phyloP scores from a whole-genome alignment of 768 basidiomycete species.

The Lactifluus echinatus region DNA sequence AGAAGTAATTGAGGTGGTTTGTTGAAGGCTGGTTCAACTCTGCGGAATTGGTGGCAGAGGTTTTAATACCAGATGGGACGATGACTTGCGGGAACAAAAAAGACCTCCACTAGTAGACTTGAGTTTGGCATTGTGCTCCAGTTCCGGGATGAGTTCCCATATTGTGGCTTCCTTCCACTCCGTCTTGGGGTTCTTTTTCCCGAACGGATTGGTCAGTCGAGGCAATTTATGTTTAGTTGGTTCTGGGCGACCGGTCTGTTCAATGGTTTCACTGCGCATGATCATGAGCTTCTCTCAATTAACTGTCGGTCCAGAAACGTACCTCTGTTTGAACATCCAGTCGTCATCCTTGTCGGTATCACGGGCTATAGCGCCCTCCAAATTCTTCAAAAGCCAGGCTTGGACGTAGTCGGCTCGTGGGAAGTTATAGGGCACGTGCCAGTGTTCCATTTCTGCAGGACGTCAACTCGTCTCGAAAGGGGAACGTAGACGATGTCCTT shows the following conservation, averaged over 20 bases:
- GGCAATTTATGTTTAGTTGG: neutral
- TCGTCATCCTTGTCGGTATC: slow-evolving; percentile 8
- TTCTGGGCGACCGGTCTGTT: slow-evolving; percentile 14
- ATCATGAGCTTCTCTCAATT: neutral
- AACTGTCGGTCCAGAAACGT: neutral
- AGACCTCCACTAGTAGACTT: neutral
- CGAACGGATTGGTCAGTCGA: slow-evolving; percentile 10
- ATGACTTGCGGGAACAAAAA: neutral
- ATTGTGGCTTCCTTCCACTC: slow-evolving; percentile 9
- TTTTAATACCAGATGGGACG: neutral
- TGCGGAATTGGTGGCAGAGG: neutral
- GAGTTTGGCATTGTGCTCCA: neutral
- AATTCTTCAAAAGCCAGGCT: slow-evolving; percentile 30
- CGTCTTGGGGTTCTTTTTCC: slow-evolving; percentile 4
- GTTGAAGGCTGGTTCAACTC: neutral
- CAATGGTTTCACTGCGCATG: slow-evolving; percentile 1
- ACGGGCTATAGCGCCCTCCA: slow-evolving; percentile 26
- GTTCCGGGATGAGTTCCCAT: slow-evolving; percentile 9
- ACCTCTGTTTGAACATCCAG: slow-evolving; percentile 26
- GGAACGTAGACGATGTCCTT: neutral
- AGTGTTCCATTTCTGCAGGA: slow-evolving; percentile 37
- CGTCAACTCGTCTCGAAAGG: neutral
- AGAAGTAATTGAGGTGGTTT: neutral
- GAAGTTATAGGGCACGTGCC: slow-evolving; percentile 37
- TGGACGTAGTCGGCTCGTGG: slow-evolving; percentile 29